Percentiles rank a stretch among this genome's conserved stretches.
These are phyloP conservation scores for Suillus decipiens DNA, from an alignment of 768 basidiomycete genomes.

Conservation along the genomic window DNA sequence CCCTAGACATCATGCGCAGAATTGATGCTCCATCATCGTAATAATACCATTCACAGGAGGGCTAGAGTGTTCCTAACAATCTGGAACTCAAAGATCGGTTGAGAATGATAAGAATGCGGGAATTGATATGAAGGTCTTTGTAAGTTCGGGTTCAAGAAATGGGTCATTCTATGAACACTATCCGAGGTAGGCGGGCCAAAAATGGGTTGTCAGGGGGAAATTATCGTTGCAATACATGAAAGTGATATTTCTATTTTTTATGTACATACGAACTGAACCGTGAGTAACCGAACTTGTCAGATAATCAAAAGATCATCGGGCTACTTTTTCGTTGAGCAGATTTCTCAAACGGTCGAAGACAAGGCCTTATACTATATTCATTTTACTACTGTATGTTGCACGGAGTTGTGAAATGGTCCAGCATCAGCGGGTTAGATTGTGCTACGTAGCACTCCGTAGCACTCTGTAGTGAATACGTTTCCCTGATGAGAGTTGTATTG, in stretches of 20 bases:
- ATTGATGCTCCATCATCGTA: slow-evolving; percentile 91
- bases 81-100: slow-evolving; percentile 79
- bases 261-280: background rate
- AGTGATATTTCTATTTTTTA: background rate
- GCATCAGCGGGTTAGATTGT: too few species aligned
- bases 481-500: background rate
- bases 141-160: slow-evolving; percentile 27
- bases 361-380: background rate
- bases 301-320: background rate
- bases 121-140: background rate
- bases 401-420: background rate
- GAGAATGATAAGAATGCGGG: slow-evolving; percentile 75
- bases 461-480: too few species aligned
- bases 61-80: slow-evolving; percentile 64
- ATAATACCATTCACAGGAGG: slow-evolving; percentile 46
- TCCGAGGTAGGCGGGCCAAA: background rate
- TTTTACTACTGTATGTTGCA: background rate
- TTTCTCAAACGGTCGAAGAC: background rate
- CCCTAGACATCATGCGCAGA: slow-evolving; percentile 62
- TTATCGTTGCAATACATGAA: background rate
- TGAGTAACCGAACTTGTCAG: background rate
- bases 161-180: slow-evolving; percentile 21
- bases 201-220: background rate
- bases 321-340: background rate
- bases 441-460: too few species aligned